Conservation (phyloP, 257 asterid species). For the Solanum clarkiae region DNA sequence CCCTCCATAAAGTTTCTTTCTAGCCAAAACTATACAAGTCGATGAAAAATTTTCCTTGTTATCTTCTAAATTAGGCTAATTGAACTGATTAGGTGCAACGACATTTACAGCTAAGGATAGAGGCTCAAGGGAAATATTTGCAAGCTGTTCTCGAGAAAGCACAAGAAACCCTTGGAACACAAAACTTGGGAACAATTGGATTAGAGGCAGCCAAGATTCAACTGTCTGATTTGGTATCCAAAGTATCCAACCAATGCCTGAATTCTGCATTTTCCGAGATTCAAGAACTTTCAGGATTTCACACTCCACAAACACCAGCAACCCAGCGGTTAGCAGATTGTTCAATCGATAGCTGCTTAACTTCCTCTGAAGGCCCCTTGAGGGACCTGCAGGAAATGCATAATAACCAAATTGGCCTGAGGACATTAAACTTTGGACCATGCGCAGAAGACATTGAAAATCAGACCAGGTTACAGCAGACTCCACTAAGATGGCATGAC, state of each 20-base stretch:
- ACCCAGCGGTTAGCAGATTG: conserved; percentile 43
- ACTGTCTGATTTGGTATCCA: conserved; percentile 65
- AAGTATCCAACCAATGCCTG: conserved; percentile 67
- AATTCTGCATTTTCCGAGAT: conserved; percentile 52
- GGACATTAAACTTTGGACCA: conserved; percentile 24
- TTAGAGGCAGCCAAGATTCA: conserved; percentile 77
- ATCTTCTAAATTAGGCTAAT: conserved; percentile 5
- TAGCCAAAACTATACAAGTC: background rate
- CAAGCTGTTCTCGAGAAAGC: conserved; percentile 91
- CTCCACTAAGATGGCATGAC: conserved; percentile 40
- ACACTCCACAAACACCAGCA: conserved; percentile 39
- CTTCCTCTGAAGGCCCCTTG: conserved; percentile 50
- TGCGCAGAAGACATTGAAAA: conserved; percentile 19
- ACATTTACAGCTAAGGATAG: conserved; percentile 66
- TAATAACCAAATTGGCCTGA: conserved; percentile 23
- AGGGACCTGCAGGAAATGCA: conserved; percentile 47
- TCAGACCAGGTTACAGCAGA: conserved; percentile 20
- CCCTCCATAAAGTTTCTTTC: background rate
- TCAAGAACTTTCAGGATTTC: conserved; percentile 41
- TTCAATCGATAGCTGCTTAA: conserved; percentile 66
- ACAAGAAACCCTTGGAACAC: conserved; percentile 75
- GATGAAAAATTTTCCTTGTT: background rate
- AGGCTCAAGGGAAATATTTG: conserved; percentile 81
- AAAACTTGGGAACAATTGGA: conserved; percentile 48
- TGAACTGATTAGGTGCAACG: conserved; percentile 65